phyloP scores from a whole-genome alignment of 148 eudicot genomes.

The Rhododendron simsii region DNA sequence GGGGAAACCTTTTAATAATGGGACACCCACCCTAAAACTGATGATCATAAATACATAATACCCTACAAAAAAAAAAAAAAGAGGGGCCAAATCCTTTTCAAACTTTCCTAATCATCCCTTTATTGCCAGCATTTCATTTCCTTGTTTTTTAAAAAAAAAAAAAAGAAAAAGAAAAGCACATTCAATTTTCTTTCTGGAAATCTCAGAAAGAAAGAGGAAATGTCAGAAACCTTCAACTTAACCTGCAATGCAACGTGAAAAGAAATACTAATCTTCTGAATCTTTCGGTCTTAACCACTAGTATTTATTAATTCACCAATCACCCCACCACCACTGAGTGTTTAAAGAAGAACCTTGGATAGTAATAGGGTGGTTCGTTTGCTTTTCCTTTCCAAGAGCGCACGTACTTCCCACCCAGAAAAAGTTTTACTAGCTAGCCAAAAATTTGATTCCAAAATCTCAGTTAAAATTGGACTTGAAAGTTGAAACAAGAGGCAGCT shows the following conservation, averaged over 20 bases:
- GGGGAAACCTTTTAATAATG: not conserved
- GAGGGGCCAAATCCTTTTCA: not conserved
- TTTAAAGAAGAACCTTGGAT: slow-evolving; percentile 2
- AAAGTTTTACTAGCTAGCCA: not conserved
- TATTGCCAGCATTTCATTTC: slow-evolving; percentile 1
- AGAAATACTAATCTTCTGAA: not conserved
- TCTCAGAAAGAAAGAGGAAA: not conserved
- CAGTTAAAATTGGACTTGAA: not conserved
- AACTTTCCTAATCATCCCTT: not conserved
- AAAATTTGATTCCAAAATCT: not conserved
- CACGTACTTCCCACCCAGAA: not conserved
- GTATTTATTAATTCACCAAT: not conserved
- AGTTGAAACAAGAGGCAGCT: not conserved
- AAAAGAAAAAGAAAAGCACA: not conserved
- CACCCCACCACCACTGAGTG: not conserved
- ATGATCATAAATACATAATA: not conserved
- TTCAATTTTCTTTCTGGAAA: not conserved
- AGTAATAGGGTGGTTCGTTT: not conserved
- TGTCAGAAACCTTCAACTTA: not conserved
- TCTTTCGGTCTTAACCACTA: not conserved
- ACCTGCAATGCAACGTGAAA: not conserved
- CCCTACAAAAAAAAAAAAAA: not conserved
- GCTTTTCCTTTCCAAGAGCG: not conserved
- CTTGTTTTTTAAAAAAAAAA: not conserved
- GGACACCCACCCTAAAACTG: slow-evolving; percentile 5